These are phyloP conservation scores for Colletotrichum sidae DNA, from an alignment of 2,329 filamentous ascomycete species.

Conservation along the genomic window DNA sequence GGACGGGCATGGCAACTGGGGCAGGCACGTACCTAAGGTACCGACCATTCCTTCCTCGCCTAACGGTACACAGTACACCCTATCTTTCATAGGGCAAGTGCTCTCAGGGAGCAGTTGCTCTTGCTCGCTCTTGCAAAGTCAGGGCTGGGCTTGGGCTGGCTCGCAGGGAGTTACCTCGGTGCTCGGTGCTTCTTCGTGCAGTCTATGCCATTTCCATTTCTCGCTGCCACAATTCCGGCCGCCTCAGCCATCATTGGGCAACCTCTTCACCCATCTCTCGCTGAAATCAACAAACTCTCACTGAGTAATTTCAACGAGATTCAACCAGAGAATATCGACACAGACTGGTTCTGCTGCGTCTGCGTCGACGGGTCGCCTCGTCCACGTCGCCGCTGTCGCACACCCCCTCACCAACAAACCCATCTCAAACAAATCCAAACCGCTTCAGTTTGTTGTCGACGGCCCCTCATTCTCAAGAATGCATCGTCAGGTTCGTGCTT, in stretches of 20 bases:
- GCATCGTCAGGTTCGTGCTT: conserved; percentile 21
- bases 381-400: conserved; percentile 10
- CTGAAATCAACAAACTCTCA: conserved; percentile 26
- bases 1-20: conserved; percentile 31
- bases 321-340: neutral
- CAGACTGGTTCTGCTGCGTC: too few relatives aligned
- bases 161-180: conserved; percentile 4
- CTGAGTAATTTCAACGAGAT: conserved; percentile 14
- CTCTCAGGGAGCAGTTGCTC: too few relatives aligned
- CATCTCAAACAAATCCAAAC: conserved; percentile 16
- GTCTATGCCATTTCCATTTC: conserved; percentile 9
- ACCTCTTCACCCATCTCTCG: conserved; percentile 9
- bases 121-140: too few relatives aligned
- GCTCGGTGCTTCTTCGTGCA: conserved; percentile 32
- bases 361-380: neutral
- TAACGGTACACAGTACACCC: too few relatives aligned
- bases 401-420: conserved; percentile 13
- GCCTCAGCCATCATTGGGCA: conserved; percentile 3
- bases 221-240: neutral
- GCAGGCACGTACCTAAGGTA: too few relatives aligned
- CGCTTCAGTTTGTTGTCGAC: neutral
- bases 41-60: too few relatives aligned
- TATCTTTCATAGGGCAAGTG: neutral
- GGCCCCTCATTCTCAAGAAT: conserved; percentile 6
- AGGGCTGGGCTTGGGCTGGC: neutral